Evolutionary conservation across 2,329 filamentous ascomycete genomes (phyloP).

Genomic region (Fusarium lateritium): DNA sequence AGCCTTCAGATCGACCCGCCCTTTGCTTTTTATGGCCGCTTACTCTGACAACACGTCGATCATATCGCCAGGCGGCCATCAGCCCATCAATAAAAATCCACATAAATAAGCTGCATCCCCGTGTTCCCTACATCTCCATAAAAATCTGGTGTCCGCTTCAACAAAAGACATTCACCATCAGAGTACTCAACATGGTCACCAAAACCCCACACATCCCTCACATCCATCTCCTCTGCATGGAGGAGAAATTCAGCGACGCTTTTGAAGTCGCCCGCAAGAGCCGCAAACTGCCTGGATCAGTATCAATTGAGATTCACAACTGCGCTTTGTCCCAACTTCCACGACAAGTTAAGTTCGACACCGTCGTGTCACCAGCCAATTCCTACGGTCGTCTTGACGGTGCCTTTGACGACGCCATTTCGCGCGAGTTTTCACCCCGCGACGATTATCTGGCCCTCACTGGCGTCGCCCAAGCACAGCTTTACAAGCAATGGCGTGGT

Average conservation of each 20-base stretch:
- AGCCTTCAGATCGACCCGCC: not conserved
- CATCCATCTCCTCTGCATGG: slow-evolving; percentile 39
- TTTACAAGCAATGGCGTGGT: slow-evolving; percentile 64
- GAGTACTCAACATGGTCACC: slow-evolving; percentile 1
- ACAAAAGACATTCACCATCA: too few species aligned
- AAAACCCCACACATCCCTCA: slow-evolving; percentile 19
- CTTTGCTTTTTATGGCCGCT: not conserved
- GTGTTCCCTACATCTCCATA: too few species aligned
- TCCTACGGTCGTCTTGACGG: slow-evolving; percentile 69
- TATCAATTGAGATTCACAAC: slow-evolving; percentile 56
- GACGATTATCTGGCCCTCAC: slow-evolving; percentile 65
- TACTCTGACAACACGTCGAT: slow-evolving; percentile 3
- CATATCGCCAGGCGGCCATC: not conserved
- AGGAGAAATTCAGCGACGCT: slow-evolving; percentile 28
- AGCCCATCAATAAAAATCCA: not conserved
- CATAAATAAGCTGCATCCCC: not conserved
- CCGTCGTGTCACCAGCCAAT: slow-evolving; percentile 68
- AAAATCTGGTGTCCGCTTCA: too few species aligned
- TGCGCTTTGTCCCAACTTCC: slow-evolving; percentile 58
- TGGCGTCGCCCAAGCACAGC: slow-evolving; percentile 57
- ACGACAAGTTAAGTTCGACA: slow-evolving; percentile 57
- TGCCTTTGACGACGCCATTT: slow-evolving; percentile 69
- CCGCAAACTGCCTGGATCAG: slow-evolving; percentile 49
- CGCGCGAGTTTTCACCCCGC: slow-evolving; percentile 60
- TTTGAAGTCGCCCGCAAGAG: slow-evolving; percentile 17